phyloP scores from a whole-genome alignment of 2,329 filamentous ascomycete species.

The Stemphylium lycopersici region DNA sequence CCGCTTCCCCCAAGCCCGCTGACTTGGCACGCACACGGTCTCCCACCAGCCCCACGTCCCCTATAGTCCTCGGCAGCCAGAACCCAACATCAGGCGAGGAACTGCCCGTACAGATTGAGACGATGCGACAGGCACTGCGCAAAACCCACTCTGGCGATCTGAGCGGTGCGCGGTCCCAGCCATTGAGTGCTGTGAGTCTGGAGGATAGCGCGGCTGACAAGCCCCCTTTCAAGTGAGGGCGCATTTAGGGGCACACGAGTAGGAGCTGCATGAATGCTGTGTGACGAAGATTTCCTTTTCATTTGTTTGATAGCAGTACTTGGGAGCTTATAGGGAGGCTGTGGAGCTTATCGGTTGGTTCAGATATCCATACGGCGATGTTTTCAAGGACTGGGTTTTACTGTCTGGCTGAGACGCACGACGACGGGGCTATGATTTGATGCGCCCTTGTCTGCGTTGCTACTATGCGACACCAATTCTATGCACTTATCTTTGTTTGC shows the following conservation, averaged over 20 bases:
- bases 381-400: constrained; percentile 4
- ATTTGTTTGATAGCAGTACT: constrained; percentile 3
- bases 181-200: constrained; percentile 47
- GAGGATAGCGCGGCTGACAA: constrained; percentile 45
- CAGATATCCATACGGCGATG: constrained; percentile 36
- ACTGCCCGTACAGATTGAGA: constrained; percentile 85
- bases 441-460: not conserved
- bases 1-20: constrained; percentile 72
- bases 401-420: not conserved
- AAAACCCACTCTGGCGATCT: constrained; percentile 86
- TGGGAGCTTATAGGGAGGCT: constrained; percentile 5
- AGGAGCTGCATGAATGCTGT: not conserved
- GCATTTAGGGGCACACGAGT: not conserved
- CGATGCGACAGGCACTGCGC: constrained; percentile 87
- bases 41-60: constrained; percentile 64
- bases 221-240: constrained; percentile 36
- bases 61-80: constrained; percentile 55
- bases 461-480: not conserved
- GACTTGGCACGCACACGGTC: constrained; percentile 68
- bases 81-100: constrained; percentile 67
- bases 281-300: constrained; percentile 5
- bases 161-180: constrained; percentile 50
- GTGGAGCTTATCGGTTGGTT: constrained; percentile 20
- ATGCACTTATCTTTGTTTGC: not conserved
- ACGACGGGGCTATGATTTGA: not conserved